Evolutionary conservation across 306 rosid genomes (phyloP).

Genomic region (Prunus campanulata): DNA sequence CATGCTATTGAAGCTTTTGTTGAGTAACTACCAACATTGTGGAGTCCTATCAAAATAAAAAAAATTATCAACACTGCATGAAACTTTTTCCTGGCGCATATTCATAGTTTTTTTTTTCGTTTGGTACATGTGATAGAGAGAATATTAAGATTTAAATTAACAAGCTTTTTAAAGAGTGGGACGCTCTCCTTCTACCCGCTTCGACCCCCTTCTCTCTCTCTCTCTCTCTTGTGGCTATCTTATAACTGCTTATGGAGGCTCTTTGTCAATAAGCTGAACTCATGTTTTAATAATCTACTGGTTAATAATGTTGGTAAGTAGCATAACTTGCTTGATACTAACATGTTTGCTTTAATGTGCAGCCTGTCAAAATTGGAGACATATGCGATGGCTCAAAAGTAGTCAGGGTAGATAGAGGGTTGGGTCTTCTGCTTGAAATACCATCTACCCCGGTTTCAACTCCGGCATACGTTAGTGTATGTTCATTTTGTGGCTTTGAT

Average conservation of each 20-base stretch:
- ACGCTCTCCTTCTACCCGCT: neutral
- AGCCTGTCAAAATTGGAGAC: conserved; percentile 83
- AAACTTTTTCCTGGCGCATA: neutral
- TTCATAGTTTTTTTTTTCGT: neutral
- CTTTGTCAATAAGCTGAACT: neutral
- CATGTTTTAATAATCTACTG: neutral
- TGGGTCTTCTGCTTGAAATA: conserved; percentile 80
- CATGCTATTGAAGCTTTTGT: neutral
- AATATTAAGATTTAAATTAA: neutral
- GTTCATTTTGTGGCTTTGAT: conserved; percentile 28
- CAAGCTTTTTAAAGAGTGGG: neutral
- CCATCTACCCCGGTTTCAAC: conserved; percentile 67
- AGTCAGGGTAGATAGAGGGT: conserved; percentile 77
- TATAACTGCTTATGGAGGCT: neutral
- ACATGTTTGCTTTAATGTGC: conserved; percentile 26
- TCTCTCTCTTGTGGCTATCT: neutral
- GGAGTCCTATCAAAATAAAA: neutral
- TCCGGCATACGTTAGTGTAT: conserved; percentile 79
- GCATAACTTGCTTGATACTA: conserved; percentile 16
- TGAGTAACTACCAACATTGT: neutral
- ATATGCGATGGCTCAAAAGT: conserved; percentile 76
- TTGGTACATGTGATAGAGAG: neutral
- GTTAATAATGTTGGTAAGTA: neutral
- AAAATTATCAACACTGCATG: neutral
- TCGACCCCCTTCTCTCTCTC: neutral